These are phyloP conservation scores for Aspergillus sojae DNA, from an alignment of 2,329 filamentous ascomycete genomes.

Conservation along the genomic window DNA sequence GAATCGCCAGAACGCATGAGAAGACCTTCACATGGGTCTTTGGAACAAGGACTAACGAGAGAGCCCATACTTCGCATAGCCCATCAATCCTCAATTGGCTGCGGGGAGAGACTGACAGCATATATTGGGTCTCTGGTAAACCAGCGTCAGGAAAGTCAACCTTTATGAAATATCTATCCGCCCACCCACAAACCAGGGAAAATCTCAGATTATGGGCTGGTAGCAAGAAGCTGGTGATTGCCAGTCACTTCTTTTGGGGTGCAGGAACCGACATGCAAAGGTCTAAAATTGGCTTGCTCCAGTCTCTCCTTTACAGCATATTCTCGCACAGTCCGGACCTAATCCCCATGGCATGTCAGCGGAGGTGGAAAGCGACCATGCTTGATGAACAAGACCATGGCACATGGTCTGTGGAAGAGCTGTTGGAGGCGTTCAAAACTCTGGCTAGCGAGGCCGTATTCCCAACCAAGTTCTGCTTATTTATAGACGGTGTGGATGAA, in stretches of 20 bases:
- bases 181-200: not conserved
- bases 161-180: not conserved
- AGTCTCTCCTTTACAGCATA: not conserved
- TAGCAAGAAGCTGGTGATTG: not conserved
- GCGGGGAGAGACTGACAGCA: not conserved
- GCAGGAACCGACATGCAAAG: not conserved
- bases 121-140: not conserved
- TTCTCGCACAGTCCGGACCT: not conserved
- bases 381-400: not conserved
- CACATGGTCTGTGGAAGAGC: not conserved
- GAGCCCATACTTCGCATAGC: not conserved
- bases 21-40: not conserved
- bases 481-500: not conserved
- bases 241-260: not conserved
- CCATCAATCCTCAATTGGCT: not conserved
- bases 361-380: not conserved
- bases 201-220: not conserved
- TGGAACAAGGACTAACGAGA: no score
- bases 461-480: not conserved
- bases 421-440: not conserved
- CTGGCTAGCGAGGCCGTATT: not conserved
- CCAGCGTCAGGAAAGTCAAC: not conserved
- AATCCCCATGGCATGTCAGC: not conserved
- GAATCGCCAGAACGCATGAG: not conserved
- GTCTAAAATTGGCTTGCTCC: not conserved